phyloP scores from a whole-genome alignment of 306 rosid genomes.

The Prunus mume region DNA sequence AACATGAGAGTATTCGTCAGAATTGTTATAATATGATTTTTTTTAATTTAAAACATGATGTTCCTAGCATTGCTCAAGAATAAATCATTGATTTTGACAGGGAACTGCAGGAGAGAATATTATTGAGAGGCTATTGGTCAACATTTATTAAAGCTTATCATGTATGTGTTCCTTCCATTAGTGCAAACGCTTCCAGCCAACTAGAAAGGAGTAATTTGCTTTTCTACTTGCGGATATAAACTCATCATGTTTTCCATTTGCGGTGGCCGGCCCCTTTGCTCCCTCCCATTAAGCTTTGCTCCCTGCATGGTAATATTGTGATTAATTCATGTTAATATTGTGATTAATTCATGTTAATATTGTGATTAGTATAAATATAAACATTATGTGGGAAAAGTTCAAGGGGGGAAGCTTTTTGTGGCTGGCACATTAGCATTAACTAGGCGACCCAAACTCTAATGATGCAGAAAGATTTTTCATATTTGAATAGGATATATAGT shows the following conservation, averaged over 20 bases:
- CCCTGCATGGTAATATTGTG: background rate
- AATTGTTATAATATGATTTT: no score
- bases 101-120: background rate
- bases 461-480: background rate
- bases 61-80: no score
- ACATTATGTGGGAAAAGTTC: background rate
- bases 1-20: no score
- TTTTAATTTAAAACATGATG: no score
- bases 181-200: conserved; percentile 21
- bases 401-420: background rate
- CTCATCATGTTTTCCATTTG: conserved; percentile 33
- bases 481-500: background rate
- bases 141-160: background rate
- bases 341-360: background rate
- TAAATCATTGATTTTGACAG: conserved; percentile 1
- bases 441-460: background rate
- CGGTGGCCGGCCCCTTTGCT: conserved; percentile 6
- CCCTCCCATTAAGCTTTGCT: background rate
- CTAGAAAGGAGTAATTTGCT: conserved; percentile 27
- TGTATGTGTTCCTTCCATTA: conserved; percentile 2
- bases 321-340: background rate
- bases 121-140: background rate
- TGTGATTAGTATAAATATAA: background rate
- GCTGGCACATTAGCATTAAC: background rate
- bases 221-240: conserved; percentile 22